Evolutionary conservation across 148 eudicot genomes (phyloP), one percentile per base, ranked within the genome.

Genomic region (Heliosperma pusillum): DNA sequence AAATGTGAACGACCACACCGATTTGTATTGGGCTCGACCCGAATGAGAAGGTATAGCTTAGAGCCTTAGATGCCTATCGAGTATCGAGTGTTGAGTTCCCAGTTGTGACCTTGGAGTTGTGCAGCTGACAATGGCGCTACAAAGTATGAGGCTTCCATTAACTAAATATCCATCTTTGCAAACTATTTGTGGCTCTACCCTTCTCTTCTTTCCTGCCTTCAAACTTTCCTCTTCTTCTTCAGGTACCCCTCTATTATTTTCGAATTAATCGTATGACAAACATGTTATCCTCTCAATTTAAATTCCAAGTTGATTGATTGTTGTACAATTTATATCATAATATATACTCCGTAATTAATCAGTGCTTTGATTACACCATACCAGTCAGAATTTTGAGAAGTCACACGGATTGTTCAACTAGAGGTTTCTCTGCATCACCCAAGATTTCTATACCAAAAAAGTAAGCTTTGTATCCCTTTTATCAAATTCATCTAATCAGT

Each of bases 341-440:
- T n/a, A n/a, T n/a, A n/a, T 36, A 36, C 42, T 36, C 9, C 40
- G n/a, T n/a, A n/a, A n/a, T n/a, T n/a, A n/a, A n/a, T n/a, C n/a
- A n/a, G n/a, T n/a, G n/a, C n/a, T n/a, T n/a, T n/a, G n/a, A n/a
- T n/a, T n/a, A n/a, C n/a, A n/a, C n/a, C 42, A 26, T 27, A 66
- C 42, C 87, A 91, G 93, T 66, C 73, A 83, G 79, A 76, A 86
- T 87, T 85, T 77, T 67, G 20, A 82, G 70, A 78, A 69, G 69
- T 68, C 66, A 73, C 53, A 40, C 69, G 66, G 69, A 78, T 69
- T 79, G 63, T 71, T 69, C 87, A 40, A 59, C 79, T 57, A 92
- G 97, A 84, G 80, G 86, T 82, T 87, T 87, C 73, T 91, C 92
- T 66, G 74, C 86, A 16, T 80, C 92, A 24, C 86, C 63, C 73